Conservation (phyloP, 2,329 filamentous ascomycete species). For the Hawksworthiomyces lignivorus region DNA sequence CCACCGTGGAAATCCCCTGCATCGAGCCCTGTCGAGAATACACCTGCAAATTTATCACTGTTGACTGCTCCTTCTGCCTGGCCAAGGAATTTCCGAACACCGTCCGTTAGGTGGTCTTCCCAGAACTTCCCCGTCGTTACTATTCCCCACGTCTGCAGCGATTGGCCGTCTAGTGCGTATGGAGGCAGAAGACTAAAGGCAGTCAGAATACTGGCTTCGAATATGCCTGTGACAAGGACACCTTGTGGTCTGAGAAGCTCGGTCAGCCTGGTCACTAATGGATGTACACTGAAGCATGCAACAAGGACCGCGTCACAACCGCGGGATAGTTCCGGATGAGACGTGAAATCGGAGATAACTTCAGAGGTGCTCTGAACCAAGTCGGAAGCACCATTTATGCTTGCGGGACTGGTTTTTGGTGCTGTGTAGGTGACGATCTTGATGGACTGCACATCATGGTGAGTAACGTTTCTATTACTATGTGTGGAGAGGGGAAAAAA, state of each 20-base stretch:
- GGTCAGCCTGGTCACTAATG: slow-evolving; percentile 57
- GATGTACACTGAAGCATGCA: slow-evolving; percentile 82
- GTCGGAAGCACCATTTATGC: slow-evolving; percentile 71
- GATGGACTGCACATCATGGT: slow-evolving; percentile 28
- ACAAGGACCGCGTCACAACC: slow-evolving; percentile 71
- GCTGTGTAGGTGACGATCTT: slow-evolving; percentile 60
- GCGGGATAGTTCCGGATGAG: too few relatives aligned
- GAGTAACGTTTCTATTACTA: not conserved
- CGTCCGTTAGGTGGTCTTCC: slow-evolving; percentile 63
- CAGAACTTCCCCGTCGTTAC: slow-evolving; percentile 82
- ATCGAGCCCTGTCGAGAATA: slow-evolving; percentile 72
- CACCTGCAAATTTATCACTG: slow-evolving; percentile 64
- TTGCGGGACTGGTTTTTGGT: slow-evolving; percentile 53
- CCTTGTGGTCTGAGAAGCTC: slow-evolving; percentile 18
- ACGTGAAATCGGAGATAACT: too few relatives aligned
- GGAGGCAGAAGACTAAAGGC: slow-evolving; percentile 46
- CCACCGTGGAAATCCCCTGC: slow-evolving; percentile 72
- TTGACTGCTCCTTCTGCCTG: slow-evolving; percentile 26
- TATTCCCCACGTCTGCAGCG: slow-evolving; percentile 61
- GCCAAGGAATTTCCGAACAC: slow-evolving; percentile 59
- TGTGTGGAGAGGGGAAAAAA: slow-evolving; percentile 1
- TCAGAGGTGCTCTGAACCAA: slow-evolving; percentile 58
- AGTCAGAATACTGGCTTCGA: slow-evolving; percentile 70
- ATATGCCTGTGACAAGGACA: slow-evolving; percentile 68
- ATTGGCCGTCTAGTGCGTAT: slow-evolving; percentile 16